Base-by-base conservation (phyloP, 129 eudicot genomes). In the Solidago caesia region DNA sequence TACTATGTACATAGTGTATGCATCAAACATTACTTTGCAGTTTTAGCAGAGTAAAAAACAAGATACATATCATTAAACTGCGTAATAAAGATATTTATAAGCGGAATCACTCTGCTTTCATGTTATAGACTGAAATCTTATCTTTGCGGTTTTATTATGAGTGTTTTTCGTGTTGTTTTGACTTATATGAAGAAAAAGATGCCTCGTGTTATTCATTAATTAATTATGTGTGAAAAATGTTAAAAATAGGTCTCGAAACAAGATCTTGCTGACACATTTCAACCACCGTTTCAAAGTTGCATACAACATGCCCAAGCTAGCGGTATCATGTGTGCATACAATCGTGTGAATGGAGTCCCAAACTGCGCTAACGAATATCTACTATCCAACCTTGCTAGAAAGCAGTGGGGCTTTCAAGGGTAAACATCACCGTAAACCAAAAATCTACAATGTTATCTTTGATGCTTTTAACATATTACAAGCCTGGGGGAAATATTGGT, bases 251-350 rank as follows among this genome's bases (percentile, higher is more conserved):
- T 93, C 6, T 84, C 79, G 0, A 86, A 86, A 62, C 98, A 94
- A 67, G 98, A 94, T 84, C 65, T 94, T 85, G 93, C 96, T 1
- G 98, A 94, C 75, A 88, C 98, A 64, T 94, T 75, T 72, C 97
- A 94, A 79, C 98, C 98, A 62, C 97, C 98, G 4, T 94, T 94
- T 29, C 86, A 84, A 72, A 85, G 85, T 46, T 94, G 98, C 75
- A 86, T 94, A 51, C 82, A 90, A 71, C 71, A 87, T 66, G 98
- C 91, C 4, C 74, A 59, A 72, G 98, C 98, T 13, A 94, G 97
- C n/a, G 91, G 97, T n/a, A 84, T 94, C 76, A 94, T 94, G 98
- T 92, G 98, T 49, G 98, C 98, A 52, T 92, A 92, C 46, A 92
- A 92, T 59, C 91, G 87, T 16, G 92, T 88, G 7, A 91, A 91